These are phyloP conservation scores for Cucurbita moschata DNA, from an alignment of 306 rosid genomes.

Conservation along the genomic window DNA sequence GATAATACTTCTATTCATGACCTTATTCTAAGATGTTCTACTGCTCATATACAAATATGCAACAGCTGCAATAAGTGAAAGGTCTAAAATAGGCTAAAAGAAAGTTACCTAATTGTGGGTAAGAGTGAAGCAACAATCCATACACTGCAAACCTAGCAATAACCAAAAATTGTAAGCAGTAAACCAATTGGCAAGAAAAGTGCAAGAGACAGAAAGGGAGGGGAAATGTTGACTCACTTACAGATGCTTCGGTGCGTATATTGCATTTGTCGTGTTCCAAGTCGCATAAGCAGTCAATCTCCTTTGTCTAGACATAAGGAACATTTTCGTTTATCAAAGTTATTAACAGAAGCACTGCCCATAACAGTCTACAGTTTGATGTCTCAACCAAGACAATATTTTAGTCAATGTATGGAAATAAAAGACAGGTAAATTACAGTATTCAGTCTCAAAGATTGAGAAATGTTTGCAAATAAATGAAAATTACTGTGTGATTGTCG, in stretches of 20 bases:
- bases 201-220: not conserved
- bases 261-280: not conserved
- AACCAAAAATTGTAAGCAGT: not conserved
- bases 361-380: not conserved
- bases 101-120: conserved; percentile 1
- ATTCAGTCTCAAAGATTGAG: not conserved
- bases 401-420: not conserved
- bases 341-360: not conserved
- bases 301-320: not conserved
- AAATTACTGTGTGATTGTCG: conserved; percentile 44
- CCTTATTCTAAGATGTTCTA: not conserved
- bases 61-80: not conserved
- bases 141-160: not conserved
- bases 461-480: conserved; percentile 19
- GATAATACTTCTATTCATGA: not conserved
- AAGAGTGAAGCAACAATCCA: not conserved
- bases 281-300: not conserved
- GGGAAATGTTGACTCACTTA: not conserved
- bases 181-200: not conserved
- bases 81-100: not conserved
- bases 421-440: not conserved
- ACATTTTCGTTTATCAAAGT: not conserved
- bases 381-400: not conserved
- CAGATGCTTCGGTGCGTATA: not conserved
- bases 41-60: not conserved